Base-by-base conservation (phyloP, 371 early-diverging fungal genomes). In the Cokeromyces recurvatus region DNA sequence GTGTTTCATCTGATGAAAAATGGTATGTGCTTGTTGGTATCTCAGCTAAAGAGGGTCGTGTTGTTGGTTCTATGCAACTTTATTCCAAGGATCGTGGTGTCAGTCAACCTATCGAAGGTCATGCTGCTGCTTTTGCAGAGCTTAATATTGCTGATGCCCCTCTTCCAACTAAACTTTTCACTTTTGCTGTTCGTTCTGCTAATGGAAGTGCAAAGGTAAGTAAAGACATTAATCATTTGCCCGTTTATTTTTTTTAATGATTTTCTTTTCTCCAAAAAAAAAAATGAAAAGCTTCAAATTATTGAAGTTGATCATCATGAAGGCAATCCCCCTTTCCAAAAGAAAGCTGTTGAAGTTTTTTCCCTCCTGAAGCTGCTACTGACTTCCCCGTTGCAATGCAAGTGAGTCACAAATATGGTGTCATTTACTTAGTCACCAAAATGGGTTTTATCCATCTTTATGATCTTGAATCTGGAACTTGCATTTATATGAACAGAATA, bases 361-460 rank as follows among this genome's bases (percentile, higher is more conserved):
- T 97, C 82, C 97, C 98, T 22, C 81, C 94, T 20, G 97, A 97
- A 66, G 94, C 94, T 11, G 84, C 77, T 20, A 77, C 71, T 42
- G 98, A 98, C 67, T 98, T 97, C 76, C 98, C 98, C 20, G 96
- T 98, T 3, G 82, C 94, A 7, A 92, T 97, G 94, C 97, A 97
- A 74, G 79, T 95, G 47, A 86, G 90, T 46, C 81, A 86, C 36
- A 91, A 90, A 71, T 92, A 91, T 64, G 90, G 89, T 56, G 78
- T 97, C 35, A 87, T 95, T 46, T 98, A 84, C 67, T 65, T 98
- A 42, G 90, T 97, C 35, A 98, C 97, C 50, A 97, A 97, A 74
- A 90, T 85, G 64, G 98, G 98, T n/a, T 97, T 89, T 62, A 89
- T 97, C 48, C 97, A 97, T 61, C 72, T 98, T 23, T 97, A 92